A percentile compares a stretch with the other conserved stretches of the same genome.
Conservation (phyloP, 208 protist genomes). For the Strigomonas culicis region DNA sequence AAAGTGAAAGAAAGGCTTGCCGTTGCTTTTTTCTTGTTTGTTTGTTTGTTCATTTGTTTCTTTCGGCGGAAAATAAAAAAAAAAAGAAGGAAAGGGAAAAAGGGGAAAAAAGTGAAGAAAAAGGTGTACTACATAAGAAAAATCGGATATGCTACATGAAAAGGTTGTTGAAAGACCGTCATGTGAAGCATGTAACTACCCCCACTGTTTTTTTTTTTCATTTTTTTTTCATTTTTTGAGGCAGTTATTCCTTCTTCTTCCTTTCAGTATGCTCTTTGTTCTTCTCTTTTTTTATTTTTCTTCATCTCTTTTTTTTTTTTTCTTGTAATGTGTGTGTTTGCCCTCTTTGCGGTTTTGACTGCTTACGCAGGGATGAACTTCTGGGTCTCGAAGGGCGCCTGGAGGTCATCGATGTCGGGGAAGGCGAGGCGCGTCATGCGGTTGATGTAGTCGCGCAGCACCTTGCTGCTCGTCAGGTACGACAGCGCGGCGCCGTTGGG, state of each 20-base stretch:
- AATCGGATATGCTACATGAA: background rate
- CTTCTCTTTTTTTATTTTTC: background rate
- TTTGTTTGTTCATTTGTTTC: background rate
- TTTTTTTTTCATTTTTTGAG: constrained; percentile 7
- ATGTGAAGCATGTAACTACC: background rate
- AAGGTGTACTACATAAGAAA: background rate
- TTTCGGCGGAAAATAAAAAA: constrained; percentile 14
- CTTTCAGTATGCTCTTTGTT: too few relatives aligned
- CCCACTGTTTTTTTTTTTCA: constrained; percentile 1
- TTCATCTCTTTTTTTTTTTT: constrained; percentile 14
- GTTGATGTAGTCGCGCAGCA: constrained; percentile 40
- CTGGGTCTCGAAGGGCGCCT: constrained; percentile 34
- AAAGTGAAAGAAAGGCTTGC: background rate
- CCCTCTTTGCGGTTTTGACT: constrained; percentile 5
- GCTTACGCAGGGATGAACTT: constrained; percentile 39
- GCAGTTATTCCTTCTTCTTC: background rate
- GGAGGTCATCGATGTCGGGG: constrained; percentile 47
- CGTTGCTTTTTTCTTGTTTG: background rate
- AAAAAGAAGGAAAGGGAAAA: constrained; percentile 14
- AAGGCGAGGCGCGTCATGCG: constrained; percentile 52
- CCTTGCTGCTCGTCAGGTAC: constrained; percentile 35
- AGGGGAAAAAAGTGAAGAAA: constrained; percentile 15
- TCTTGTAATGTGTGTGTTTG: background rate
- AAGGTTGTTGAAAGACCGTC: constrained; percentile 6
- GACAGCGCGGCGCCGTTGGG: constrained; percentile 36